Evolutionary conservation across 1,139 yeast genomes (phyloP).

Genomic region (Taphrina populina): DNA sequence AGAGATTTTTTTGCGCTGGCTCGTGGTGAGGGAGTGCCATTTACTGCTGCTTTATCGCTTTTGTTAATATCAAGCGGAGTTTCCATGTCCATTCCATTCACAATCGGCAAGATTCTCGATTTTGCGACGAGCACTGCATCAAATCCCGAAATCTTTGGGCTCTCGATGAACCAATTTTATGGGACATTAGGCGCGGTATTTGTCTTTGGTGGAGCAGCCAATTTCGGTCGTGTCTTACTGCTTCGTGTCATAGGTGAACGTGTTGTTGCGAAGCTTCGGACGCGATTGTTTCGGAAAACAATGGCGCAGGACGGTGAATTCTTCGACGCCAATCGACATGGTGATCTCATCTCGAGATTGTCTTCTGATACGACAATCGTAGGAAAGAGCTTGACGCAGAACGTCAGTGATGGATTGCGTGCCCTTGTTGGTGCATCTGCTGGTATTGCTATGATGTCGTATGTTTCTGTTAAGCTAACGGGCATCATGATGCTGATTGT

Average conservation of each 20-base stretch:
- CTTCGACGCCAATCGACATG: constrained; percentile 88
- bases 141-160: constrained; percentile 49
- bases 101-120: constrained; percentile 68
- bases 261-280: constrained; percentile 76
- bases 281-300: constrained; percentile 71
- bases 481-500: constrained; percentile 70
- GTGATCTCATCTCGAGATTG: constrained; percentile 84
- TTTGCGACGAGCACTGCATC: constrained; percentile 53
- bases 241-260: constrained; percentile 80
- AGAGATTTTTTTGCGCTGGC: constrained; percentile 33
- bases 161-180: constrained; percentile 53
- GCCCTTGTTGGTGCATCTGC: constrained; percentile 75
- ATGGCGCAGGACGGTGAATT: constrained; percentile 87
- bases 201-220: constrained; percentile 68
- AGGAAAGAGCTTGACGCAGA: constrained; percentile 80
- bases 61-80: constrained; percentile 31
- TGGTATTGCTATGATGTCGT: constrained; percentile 84
- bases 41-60: constrained; percentile 29
- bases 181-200: constrained; percentile 57
- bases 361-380: constrained; percentile 90
- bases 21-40: constrained; percentile 32
- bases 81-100: constrained; percentile 35
- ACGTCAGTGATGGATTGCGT: constrained; percentile 85
- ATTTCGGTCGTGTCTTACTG: constrained; percentile 74
- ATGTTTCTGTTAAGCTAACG: constrained; percentile 77